These are phyloP conservation scores for Mucor velutinosus DNA, from an alignment of 371 early-diverging fungal species.

Conservation along the genomic window DNA sequence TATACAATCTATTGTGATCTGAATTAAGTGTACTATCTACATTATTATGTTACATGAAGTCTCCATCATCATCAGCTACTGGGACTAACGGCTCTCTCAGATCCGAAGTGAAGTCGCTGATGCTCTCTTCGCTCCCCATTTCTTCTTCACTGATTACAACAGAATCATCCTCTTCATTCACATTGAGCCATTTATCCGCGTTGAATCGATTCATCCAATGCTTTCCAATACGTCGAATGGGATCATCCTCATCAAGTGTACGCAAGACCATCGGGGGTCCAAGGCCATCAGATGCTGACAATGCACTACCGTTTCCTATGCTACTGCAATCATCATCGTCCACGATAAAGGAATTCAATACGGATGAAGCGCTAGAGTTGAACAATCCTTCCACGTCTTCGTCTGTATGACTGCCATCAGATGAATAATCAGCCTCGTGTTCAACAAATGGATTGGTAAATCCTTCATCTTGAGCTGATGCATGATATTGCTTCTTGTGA, in stretches of 20 bases:
- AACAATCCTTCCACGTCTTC: constrained; percentile 16
- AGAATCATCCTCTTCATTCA: background rate
- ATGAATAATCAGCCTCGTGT: constrained; percentile 23
- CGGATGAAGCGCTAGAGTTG: background rate
- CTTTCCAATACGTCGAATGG: background rate
- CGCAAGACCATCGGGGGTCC: background rate
- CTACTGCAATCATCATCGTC: constrained; percentile 11
- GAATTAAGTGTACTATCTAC: background rate
- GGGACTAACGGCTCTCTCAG: background rate
- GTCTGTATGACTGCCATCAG: constrained; percentile 19
- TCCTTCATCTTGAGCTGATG: background rate
- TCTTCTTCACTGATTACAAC: constrained; percentile 1
- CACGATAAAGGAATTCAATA: constrained; percentile 26
- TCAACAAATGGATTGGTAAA: constrained; percentile 26
- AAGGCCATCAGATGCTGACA: background rate
- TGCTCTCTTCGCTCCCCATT: background rate
- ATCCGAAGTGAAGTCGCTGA: constrained; percentile 15
- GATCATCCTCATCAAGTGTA: background rate
- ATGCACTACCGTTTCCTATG: background rate
- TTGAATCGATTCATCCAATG: constrained; percentile 26
- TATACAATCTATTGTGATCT: background rate
- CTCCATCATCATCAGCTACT: constrained; percentile 1
- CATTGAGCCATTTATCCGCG: constrained; percentile 19
- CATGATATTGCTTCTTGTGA: background rate
- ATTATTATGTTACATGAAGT: constrained; percentile 6